A percentile compares a stretch with the other conserved stretches of the same genome.
These are phyloP conservation scores for Leptographium lundbergii DNA, from an alignment of 2,329 filamentous ascomycete species.

Conservation along the genomic window DNA sequence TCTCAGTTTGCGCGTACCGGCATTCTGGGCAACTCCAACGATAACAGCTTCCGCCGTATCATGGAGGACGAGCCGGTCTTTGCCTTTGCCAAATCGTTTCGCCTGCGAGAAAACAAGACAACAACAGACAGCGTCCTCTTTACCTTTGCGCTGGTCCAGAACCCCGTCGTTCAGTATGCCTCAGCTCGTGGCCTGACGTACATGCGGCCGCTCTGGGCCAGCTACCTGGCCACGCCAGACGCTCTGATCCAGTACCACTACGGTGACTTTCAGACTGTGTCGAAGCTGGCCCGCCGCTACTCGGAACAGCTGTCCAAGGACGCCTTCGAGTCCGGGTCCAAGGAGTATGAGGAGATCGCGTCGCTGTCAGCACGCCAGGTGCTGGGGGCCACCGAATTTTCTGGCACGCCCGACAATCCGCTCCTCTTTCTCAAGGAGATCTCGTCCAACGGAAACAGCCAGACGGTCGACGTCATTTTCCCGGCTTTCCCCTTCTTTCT, in stretches of 20 bases:
- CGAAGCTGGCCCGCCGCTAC: conserved; percentile 53
- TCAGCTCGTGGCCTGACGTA: conserved; percentile 60
- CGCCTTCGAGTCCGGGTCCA: conserved; percentile 59
- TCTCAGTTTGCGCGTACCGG: conserved; percentile 58
- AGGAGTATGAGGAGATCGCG: conserved; percentile 66
- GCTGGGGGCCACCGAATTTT: conserved; percentile 63
- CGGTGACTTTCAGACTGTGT: conserved; percentile 52
- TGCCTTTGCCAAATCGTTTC: conserved; percentile 58
- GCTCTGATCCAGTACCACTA: conserved; percentile 63
- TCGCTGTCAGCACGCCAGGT: conserved; percentile 67
- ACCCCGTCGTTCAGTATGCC: conserved; percentile 68
- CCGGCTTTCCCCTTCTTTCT: conserved; percentile 74
- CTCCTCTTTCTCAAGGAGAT: conserved; percentile 76
- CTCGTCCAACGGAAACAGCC: conserved; percentile 69
- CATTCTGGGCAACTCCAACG: conserved; percentile 45
- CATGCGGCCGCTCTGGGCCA: conserved; percentile 71
- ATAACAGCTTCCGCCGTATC: conserved; percentile 45
- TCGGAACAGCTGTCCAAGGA: conserved; percentile 57
- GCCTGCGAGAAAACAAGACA: conserved; percentile 19
- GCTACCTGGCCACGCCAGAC: conserved; percentile 51
- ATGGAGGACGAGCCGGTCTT: conserved; percentile 72
- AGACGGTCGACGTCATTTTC: conserved; percentile 79
- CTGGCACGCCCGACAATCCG: conserved; percentile 55
- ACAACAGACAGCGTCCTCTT: conserved; percentile 49
- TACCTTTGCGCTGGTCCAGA: conserved; percentile 63